Base-by-base conservation (phyloP, 257 asterid species). In the Solanum rostratum region DNA sequence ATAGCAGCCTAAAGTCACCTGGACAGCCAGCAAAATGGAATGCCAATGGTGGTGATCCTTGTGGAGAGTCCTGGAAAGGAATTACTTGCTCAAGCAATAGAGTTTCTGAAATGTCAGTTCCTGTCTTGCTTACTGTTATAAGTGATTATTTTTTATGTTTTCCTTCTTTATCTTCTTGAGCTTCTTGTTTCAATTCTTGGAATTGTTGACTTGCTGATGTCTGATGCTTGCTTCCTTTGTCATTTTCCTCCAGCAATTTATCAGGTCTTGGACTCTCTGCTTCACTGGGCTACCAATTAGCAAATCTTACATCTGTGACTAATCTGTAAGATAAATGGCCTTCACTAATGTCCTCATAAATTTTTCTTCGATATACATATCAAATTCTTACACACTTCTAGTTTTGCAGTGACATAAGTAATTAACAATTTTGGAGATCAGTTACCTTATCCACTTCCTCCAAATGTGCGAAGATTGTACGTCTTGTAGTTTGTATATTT, bases 61-160 rank as follows among this genome's bases (percentile, higher is more conserved):
- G 99, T 76, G 84, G 88, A 43, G 97, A 95, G 29, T 88, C 92
- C 12, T 96, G 99, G 99, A 91, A 30, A 62, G 99, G 99, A 52
- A 84, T 95, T 84, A 91, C 93, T 43, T 96, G 99, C 92, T 91
- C 97, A 1, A 93, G 93, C 83, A 86, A 95, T 59, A 91, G 91
- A 84, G 97, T 96, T 85, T 93, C 98, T n/a, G 97, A 96, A 92
- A 93, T 96, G 99, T 96, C 88, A 91, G 84, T 83, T 83, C 80
- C 54, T 13, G 24, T 60, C 18, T 16, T 29, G 60, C 80, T 82
- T 39, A 14, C 10, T 37, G 57, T 43, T 81, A n/a, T 13, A 49
- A 16, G 24, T 60, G 6, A 24, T 53, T 29, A 55, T 73, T 78
- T 78, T 53, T 82, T 39, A 74, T 55, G 37, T 7, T 60, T 57